Evolutionary conservation across 2,329 filamentous ascomycete genomes (phyloP).

Genomic region (Gyromitra esculenta): DNA sequence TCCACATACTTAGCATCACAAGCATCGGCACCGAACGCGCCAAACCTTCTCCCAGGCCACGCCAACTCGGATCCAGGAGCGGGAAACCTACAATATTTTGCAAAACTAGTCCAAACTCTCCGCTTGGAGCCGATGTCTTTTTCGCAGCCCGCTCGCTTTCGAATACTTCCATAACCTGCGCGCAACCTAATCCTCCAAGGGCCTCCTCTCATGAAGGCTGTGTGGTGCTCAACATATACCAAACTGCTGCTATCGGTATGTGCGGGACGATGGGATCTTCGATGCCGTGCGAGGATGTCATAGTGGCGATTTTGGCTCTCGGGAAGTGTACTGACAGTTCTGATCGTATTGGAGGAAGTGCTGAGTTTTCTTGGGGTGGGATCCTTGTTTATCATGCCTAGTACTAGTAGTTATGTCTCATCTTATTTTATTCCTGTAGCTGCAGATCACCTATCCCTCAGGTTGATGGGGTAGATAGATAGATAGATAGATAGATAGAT

Average conservation of each 20-base stretch:
- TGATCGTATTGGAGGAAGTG: slow-evolving; percentile 8
- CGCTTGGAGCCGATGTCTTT: slow-evolving; percentile 11
- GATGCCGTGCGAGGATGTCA: slow-evolving; percentile 6
- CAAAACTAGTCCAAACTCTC: slow-evolving; percentile 1
- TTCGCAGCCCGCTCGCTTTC: not conserved
- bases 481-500: no score
- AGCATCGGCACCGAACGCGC: not conserved
- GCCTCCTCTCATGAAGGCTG: not conserved
- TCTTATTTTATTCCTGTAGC: not conserved
- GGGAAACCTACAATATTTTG: not conserved
- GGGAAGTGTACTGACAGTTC: not conserved
- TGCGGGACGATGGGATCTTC: not conserved
- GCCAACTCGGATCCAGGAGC: not conserved
- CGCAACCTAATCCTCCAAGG: not conserved
- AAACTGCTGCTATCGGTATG: slow-evolving; percentile 11
- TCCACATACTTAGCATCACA: not conserved
- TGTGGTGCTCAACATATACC: not conserved
- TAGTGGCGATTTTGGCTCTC: not conserved
- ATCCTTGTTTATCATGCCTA: slow-evolving; percentile 16
- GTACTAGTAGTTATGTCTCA: not conserved
- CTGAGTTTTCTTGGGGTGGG: slow-evolving; percentile 19
- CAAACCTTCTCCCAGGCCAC: not conserved
- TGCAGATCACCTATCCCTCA: not conserved
- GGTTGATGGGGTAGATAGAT: not conserved
- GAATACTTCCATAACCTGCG: slow-evolving; percentile 3